phyloP scores from a whole-genome alignment of 768 basidiomycete species.

The Hygrocybe coccinea region DNA sequence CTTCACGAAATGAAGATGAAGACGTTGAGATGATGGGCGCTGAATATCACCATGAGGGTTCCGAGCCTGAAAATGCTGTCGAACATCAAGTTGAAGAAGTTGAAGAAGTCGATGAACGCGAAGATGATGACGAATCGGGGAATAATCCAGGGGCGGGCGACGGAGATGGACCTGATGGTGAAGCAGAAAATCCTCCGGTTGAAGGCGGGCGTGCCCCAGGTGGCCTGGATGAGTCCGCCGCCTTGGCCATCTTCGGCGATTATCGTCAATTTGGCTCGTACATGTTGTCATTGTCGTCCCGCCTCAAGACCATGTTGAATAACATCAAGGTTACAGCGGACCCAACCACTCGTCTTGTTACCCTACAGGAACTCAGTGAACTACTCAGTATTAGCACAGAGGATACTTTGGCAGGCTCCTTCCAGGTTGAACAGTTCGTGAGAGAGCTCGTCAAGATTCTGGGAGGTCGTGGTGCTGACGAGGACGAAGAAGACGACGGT shows the following conservation, averaged over 20 bases:
- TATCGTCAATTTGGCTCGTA: constrained; percentile 88
- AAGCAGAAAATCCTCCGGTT: constrained; percentile 31
- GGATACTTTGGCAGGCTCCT: constrained; percentile 94
- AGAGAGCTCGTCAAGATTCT: constrained; percentile 89
- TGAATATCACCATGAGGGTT: constrained; percentile 47
- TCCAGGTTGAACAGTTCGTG: constrained; percentile 88
- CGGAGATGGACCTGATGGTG: constrained; percentile 33
- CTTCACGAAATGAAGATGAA: constrained; percentile 57
- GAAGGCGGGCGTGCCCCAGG: constrained; percentile 43
- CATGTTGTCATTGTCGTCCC: constrained; percentile 82
- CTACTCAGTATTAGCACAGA: constrained; percentile 94
- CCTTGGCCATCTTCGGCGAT: constrained; percentile 80
- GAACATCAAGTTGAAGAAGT: constrained; percentile 37
- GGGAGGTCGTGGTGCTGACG: constrained; percentile 69
- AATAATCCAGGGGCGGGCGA: constrained; percentile 44
- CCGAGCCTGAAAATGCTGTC: constrained; percentile 42
- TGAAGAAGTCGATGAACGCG: constrained; percentile 43
- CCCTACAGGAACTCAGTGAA: constrained; percentile 92
- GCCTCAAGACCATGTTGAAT: constrained; percentile 85
- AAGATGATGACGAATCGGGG: constrained; percentile 47
- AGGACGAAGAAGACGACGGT: constrained; percentile 69
- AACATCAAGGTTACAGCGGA: constrained; percentile 84
- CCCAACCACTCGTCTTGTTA: constrained; percentile 79
- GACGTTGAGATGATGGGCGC: constrained; percentile 76
- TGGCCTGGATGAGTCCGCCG: constrained; percentile 62